These are phyloP conservation scores for Globisporangium uncinulatum DNA, from an alignment of 352 stramenopile genomes.

Conservation along the genomic window DNA sequence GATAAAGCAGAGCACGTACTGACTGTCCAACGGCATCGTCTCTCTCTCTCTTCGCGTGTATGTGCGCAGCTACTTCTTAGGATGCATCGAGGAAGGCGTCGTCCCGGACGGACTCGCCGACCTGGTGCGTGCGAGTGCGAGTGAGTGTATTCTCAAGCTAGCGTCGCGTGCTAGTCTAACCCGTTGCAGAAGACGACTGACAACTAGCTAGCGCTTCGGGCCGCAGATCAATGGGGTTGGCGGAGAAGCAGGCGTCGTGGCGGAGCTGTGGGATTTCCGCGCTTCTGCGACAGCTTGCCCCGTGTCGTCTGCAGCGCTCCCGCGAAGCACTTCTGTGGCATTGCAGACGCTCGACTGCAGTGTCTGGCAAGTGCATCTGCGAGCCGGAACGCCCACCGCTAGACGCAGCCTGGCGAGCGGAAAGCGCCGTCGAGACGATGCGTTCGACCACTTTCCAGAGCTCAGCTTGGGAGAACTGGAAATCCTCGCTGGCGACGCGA, in stretches of 20 bases:
- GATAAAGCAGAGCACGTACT: neutral
- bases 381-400: neutral
- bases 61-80: slow-evolving; percentile 48
- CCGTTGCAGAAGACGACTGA: neutral
- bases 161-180: neutral
- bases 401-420: neutral
- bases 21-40: too few relatives aligned
- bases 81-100: slow-evolving; percentile 41
- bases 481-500: slow-evolving; percentile 26
- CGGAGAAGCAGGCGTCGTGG: slow-evolving; percentile 15
- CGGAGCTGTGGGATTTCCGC: slow-evolving; percentile 37
- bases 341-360: slow-evolving; percentile 1
- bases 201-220: neutral
- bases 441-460: slow-evolving; percentile 14
- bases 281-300: slow-evolving; percentile 20
- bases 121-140: slow-evolving; percentile 25
- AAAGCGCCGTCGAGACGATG: neutral
- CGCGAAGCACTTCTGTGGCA: neutral
- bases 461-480: slow-evolving; percentile 24
- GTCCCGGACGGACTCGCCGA: slow-evolving; percentile 53
- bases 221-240: slow-evolving; percentile 13
- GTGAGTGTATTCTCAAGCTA: too few relatives aligned
- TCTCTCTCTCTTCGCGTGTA: too few relatives aligned
- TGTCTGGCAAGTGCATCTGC: slow-evolving; percentile 1
- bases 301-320: slow-evolving; percentile 26